Evolutionary conservation across 345 rosid genomes (phyloP).

Genomic region (Lepidium africanum): DNA sequence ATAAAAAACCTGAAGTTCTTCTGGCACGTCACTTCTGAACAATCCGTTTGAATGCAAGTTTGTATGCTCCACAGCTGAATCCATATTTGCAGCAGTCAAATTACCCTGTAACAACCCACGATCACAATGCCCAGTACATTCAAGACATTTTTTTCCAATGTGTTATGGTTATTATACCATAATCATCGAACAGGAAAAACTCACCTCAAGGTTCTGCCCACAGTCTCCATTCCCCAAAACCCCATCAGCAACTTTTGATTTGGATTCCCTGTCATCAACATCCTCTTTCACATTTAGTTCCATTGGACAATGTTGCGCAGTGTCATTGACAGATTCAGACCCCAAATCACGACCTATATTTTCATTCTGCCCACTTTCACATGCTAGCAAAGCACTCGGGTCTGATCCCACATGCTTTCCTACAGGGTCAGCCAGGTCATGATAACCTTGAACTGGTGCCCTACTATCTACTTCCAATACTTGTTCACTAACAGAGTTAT

Average conservation of each 20-base stretch:
- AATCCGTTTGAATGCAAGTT: slow-evolving; percentile 29
- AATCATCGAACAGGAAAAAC: slow-evolving; percentile 33
- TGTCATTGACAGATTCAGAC: slow-evolving; percentile 22
- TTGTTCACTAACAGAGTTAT: background rate
- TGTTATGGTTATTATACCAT: slow-evolving; percentile 18
- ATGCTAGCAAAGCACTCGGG: slow-evolving; percentile 12
- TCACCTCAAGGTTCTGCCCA: slow-evolving; percentile 42
- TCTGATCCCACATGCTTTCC: slow-evolving; percentile 26
- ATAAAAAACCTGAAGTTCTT: slow-evolving; percentile 46
- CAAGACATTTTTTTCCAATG: slow-evolving; percentile 16
- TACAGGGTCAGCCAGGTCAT: slow-evolving; percentile 25
- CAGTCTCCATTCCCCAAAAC: slow-evolving; percentile 27
- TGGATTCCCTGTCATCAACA: slow-evolving; percentile 33
- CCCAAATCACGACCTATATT: slow-evolving; percentile 15
- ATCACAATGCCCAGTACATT: slow-evolving; percentile 36
- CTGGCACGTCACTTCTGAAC: slow-evolving; percentile 32
- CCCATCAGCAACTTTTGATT: slow-evolving; percentile 33
- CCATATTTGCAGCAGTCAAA: slow-evolving; percentile 22
- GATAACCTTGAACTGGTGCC: slow-evolving; percentile 11
- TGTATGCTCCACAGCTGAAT: slow-evolving; percentile 28
- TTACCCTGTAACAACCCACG: slow-evolving; percentile 47
- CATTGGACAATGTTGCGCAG: slow-evolving; percentile 22
- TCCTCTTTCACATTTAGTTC: slow-evolving; percentile 18
- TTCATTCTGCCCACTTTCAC: slow-evolving; percentile 13
- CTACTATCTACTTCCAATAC: slow-evolving; percentile 16